phyloP scores from a whole-genome alignment of 441 rosid genomes.

The Kokia cookei region DNA sequence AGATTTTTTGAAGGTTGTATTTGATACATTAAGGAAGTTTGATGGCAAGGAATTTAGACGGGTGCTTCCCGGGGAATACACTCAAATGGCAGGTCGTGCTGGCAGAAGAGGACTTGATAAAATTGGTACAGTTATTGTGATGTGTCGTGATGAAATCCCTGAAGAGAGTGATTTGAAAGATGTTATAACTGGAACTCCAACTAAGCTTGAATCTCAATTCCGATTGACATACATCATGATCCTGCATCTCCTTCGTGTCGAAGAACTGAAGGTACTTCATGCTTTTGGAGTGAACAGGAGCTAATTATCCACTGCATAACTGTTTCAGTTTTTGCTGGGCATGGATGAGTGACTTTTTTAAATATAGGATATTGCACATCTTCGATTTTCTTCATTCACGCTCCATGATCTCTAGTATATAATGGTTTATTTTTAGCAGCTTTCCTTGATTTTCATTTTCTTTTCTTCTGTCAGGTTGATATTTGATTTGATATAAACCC shows the following conservation, averaged over 20 bases:
- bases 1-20: slow-evolving; percentile 62
- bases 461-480: neutral
- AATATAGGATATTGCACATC: neutral
- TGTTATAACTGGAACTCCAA: slow-evolving; percentile 80
- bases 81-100: slow-evolving; percentile 99
- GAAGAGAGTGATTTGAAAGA: slow-evolving; percentile 57
- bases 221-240: slow-evolving; percentile 97
- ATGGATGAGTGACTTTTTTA: neutral
- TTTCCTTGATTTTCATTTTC: neutral
- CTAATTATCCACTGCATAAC: neutral
- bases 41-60: slow-evolving; percentile 92
- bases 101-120: slow-evolving; percentile 98
- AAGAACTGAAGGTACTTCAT: slow-evolving; percentile 83
- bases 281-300: slow-evolving; percentile 4
- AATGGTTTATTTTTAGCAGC: neutral
- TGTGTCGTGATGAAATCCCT: slow-evolving; percentile 98
- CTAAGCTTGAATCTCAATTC: slow-evolving; percentile 88
- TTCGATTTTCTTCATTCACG: neutral
- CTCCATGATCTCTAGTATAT: neutral
- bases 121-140: slow-evolving; percentile 86
- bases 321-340: neutral
- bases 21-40: slow-evolving; percentile 91
- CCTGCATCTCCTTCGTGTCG: slow-evolving; percentile 96
- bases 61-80: slow-evolving; percentile 96
- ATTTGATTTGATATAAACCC: neutral